These are phyloP conservation scores for Eryngium alpinum DNA, from an alignment of 140 eudicot genomes.

Conservation along the genomic window DNA sequence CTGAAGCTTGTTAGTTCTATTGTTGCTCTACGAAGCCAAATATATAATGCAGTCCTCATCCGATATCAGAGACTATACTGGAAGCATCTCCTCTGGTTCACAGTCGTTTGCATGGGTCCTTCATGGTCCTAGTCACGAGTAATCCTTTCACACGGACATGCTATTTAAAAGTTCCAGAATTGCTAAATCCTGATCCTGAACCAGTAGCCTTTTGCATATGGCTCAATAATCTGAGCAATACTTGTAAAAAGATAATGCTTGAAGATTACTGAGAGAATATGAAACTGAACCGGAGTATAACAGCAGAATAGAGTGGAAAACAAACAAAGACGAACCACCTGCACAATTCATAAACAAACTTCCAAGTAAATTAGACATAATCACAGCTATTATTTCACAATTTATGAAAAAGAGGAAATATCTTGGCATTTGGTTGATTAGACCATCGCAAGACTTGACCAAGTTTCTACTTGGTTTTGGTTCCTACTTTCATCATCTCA, in stretches of 20 bases:
- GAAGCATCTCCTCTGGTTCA: background rate
- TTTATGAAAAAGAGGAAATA: background rate
- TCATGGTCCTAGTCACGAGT: background rate
- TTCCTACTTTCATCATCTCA: background rate
- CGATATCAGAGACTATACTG: background rate
- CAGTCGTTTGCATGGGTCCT: background rate
- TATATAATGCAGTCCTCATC: background rate
- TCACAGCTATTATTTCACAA: background rate
- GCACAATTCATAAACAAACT: too few species aligned
- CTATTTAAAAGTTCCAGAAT: background rate
- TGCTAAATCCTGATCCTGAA: background rate
- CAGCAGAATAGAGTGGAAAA: background rate
- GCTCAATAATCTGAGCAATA: background rate
- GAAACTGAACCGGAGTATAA: background rate
- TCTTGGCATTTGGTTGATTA: background rate
- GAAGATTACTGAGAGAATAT: background rate
- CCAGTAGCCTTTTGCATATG: background rate
- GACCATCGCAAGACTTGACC: background rate
- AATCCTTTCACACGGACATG: background rate
- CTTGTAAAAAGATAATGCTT: background rate
- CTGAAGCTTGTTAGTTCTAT: background rate
- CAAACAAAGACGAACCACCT: background rate
- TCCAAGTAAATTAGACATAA: background rate
- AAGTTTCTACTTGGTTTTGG: background rate
- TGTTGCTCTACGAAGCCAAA: background rate